These are phyloP conservation scores for Fusarium sambucinum DNA, from an alignment of 2,329 filamentous ascomycete species.

Conservation along the genomic window DNA sequence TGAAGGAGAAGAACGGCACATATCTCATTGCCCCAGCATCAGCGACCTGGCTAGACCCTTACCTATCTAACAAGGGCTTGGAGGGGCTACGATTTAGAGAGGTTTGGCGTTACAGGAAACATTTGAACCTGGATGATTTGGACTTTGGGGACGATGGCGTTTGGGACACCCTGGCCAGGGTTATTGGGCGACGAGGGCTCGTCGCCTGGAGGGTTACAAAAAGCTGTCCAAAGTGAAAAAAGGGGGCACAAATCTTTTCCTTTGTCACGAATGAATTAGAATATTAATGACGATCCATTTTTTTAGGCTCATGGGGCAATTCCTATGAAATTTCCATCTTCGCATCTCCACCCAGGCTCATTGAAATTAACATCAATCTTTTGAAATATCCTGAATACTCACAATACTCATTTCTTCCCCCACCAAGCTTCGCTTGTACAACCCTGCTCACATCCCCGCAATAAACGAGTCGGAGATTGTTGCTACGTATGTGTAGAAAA, in stretches of 20 bases:
- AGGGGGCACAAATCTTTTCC: constrained; percentile 11
- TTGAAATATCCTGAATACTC: not conserved
- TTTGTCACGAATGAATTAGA: constrained; percentile 35
- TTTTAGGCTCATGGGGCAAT: constrained; percentile 21
- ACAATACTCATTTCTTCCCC: constrained; percentile 14
- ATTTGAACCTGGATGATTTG: constrained; percentile 83
- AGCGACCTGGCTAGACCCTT: constrained; percentile 75
- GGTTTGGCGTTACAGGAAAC: constrained; percentile 75
- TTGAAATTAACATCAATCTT: constrained; percentile 9
- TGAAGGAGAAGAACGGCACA: constrained; percentile 72
- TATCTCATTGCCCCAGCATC: constrained; percentile 81
- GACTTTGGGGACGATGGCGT: constrained; percentile 83
- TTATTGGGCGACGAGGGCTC: constrained; percentile 73
- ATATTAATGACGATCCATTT: constrained; percentile 38
- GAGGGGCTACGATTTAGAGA: constrained; percentile 74
- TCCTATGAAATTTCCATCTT: constrained; percentile 17
- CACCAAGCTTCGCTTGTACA: constrained; percentile 10
- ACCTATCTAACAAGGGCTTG: constrained; percentile 68
- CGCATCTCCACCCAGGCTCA: constrained; percentile 7
- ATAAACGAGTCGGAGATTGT: constrained; percentile 20
- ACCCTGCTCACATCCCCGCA: constrained; percentile 23
- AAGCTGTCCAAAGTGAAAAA: constrained; percentile 59
- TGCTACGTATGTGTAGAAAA: not conserved
- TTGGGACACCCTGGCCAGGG: constrained; percentile 75
- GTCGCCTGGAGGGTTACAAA: constrained; percentile 74